Base-by-base conservation (phyloP, 1,284 basidiomycete species). In the Cystobasidium sp. region DNA sequence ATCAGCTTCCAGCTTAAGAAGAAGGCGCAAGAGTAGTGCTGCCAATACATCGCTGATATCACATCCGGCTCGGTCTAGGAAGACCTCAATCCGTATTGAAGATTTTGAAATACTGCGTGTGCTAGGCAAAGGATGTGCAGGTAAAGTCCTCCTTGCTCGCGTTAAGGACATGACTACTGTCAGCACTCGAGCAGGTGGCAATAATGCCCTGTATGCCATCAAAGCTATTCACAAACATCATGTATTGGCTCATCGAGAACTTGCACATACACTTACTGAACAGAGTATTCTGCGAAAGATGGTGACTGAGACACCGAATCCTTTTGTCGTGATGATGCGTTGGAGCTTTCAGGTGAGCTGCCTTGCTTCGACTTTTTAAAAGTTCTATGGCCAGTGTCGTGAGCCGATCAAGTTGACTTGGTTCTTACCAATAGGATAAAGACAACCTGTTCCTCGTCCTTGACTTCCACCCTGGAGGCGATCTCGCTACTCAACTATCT, bases 21-120 rank as follows among this genome's bases (percentile, higher is more conserved):
- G 76, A 77, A 12, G 44, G 52, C 85, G 86, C 59, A 90, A 88
- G 83, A 89, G 88, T 78, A 86, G 86, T 47, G 41, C 18, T 85
- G 86, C 44, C 44, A 75, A 76, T 37, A 71, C 75, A 72, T 86
- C 88, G 73, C 31, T 31, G 5, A 91, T 91, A 82, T 90, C 91
- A 43, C 84, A 85, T 20, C 51, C 18, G 7, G 31, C 41, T 9
- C n/a, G 64, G 22, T 52, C 64, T 5, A 22, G 43, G 12, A 66
- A 53, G 20, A 18, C 64, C 12, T 66, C 64, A 8, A 37, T 71
- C 18, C 16, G 61, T 58, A 86, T 98, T 75, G 88, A 93, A 78
- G 94, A 97, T 83, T 97, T 97, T 82, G 93, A 97, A 84, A 92
- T 97, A 87, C 90, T 97, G 86, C 88, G 93, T 31, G 95, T 97